Conservation (phyloP, 306 rosid genomes). For the Rosa multiflora region DNA sequence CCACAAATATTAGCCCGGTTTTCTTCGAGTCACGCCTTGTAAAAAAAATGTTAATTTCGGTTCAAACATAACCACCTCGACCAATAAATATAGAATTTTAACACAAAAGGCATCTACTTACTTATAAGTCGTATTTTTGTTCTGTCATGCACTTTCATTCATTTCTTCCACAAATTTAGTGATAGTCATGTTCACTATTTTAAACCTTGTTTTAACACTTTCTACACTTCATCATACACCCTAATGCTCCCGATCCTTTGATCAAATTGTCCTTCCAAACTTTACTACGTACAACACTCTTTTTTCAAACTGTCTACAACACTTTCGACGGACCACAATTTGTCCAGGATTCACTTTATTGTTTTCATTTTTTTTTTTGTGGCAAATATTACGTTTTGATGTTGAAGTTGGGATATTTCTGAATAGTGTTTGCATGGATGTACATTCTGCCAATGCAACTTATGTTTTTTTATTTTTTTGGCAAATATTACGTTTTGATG, state of each 20-base stretch:
- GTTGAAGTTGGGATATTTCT: background rate
- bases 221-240: background rate
- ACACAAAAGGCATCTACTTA: background rate
- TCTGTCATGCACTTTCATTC: background rate
- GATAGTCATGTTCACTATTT: background rate
- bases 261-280: background rate
- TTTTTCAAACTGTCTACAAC: background rate
- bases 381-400: background rate
- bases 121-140: no score
- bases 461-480: background rate
- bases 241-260: background rate
- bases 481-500: background rate
- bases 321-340: background rate
- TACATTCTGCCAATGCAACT: conserved; percentile 1
- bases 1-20: no score
- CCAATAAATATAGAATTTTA: background rate
- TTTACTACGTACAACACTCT: background rate
- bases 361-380: background rate
- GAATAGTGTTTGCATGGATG: conserved; percentile 21
- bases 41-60: no score
- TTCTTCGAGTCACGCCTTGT: no score
- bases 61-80: no score
- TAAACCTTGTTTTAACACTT: background rate
- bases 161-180: background rate
- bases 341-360: background rate